Evolutionary conservation across 352 stramenopile species (phyloP).

Genomic region (Phytophthora pluvialis): DNA sequence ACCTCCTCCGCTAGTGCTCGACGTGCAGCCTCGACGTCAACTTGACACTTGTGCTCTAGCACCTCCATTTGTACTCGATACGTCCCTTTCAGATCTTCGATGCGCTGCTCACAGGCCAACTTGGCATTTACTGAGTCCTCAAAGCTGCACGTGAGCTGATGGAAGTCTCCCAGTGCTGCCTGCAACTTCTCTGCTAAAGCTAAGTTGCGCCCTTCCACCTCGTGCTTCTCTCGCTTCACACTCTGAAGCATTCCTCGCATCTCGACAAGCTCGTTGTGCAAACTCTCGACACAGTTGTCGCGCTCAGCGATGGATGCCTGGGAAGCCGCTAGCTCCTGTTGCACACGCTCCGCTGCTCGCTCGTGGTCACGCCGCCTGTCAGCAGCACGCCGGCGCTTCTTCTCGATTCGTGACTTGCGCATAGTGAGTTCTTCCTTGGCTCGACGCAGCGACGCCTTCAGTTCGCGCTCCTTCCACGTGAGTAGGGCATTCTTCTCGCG

Average conservation of each 20-base stretch:
- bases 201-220: conserved; percentile 54
- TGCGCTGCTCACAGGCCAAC: conserved; percentile 54
- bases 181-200: conserved; percentile 70
- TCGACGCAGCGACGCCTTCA: conserved; percentile 70
- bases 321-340: conserved; percentile 41
- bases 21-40: conserved; percentile 57
- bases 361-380: conserved; percentile 74
- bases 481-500: conserved; percentile 75
- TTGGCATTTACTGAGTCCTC: conserved; percentile 57
- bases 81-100: conserved; percentile 47
- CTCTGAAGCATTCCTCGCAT: conserved; percentile 29
- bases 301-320: conserved; percentile 17
- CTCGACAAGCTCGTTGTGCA: conserved; percentile 34
- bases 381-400: conserved; percentile 71
- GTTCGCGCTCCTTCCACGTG: conserved; percentile 72
- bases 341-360: conserved; percentile 47
- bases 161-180: conserved; percentile 65
- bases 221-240: conserved; percentile 46
- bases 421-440: conserved; percentile 66
- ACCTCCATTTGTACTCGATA: conserved; percentile 67
- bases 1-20: conserved; percentile 50
- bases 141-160: conserved; percentile 69
- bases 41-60: conserved; percentile 58
- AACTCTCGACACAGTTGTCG: conserved; percentile 16
- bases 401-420: conserved; percentile 72